phyloP scores from a whole-genome alignment of 176 grass and related monocot genomes.

The Rhipidocladum racemiflorum region DNA sequence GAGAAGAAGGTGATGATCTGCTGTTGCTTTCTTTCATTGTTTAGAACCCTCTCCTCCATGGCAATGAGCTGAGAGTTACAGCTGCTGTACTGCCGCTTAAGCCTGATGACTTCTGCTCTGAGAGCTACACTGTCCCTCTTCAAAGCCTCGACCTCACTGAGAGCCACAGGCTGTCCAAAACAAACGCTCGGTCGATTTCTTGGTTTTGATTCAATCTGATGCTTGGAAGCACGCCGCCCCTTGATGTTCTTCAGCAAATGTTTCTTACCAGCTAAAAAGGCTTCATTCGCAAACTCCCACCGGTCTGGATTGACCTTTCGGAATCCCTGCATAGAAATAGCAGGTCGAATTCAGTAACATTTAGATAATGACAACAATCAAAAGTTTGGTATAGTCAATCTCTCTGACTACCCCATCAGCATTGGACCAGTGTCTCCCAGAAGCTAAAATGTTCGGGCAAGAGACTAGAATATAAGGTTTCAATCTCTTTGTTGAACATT shows the following conservation, averaged over 20 bases:
- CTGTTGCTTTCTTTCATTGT: conserved; percentile 48
- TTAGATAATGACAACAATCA: neutral
- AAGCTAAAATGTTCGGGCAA: neutral
- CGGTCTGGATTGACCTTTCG: conserved; percentile 44
- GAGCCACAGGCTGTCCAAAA: neutral
- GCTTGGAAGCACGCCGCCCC: conserved; percentile 32
- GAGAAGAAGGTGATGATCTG: conserved; percentile 29
- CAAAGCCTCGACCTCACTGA: neutral
- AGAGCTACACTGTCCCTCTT: conserved; percentile 39
- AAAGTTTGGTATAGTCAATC: neutral
- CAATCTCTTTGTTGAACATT: neutral
- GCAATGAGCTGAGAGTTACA: conserved; percentile 41
- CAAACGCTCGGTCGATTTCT: neutral
- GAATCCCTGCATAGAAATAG: conserved; percentile 40
- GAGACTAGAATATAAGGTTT: neutral
- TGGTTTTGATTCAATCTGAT: neutral
- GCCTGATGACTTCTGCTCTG: conserved; percentile 44
- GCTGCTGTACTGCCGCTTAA: conserved; percentile 20
- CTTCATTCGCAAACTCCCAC: conserved; percentile 54
- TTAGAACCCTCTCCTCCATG: conserved; percentile 42
- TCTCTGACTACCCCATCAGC: neutral
- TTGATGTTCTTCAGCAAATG: conserved; percentile 49
- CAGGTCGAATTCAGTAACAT: neutral
- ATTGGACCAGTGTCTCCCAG: neutral
- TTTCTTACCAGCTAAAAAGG: conserved; percentile 47